A percentile compares a stretch with the other conserved stretches of the same genome.
These are phyloP conservation scores for Monsonia emarginata DNA, from an alignment of 441 rosid genomes.

Conservation along the genomic window DNA sequence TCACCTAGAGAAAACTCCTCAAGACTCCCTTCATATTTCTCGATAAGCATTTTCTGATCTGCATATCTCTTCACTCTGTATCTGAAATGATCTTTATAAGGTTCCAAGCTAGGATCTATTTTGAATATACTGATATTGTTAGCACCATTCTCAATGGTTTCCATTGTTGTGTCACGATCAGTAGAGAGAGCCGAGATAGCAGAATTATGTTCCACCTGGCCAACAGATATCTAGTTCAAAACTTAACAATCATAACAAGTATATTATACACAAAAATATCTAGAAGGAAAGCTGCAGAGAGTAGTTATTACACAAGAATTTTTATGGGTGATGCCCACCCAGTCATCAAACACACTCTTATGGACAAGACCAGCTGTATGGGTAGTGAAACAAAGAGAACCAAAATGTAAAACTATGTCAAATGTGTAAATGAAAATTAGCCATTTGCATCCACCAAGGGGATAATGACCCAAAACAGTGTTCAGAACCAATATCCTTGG, in stretches of 20 bases:
- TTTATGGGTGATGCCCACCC: background rate
- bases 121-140: constrained; percentile 41
- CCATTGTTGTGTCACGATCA: constrained; percentile 33
- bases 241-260: background rate
- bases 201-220: constrained; percentile 24
- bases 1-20: constrained; percentile 65
- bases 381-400: background rate
- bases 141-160: constrained; percentile 26
- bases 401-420: background rate
- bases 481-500: background rate
- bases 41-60: constrained; percentile 48
- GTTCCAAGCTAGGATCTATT: constrained; percentile 42
- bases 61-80: constrained; percentile 43
- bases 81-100: constrained; percentile 54
- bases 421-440: background rate
- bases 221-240: constrained; percentile 11
- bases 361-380: background rate
- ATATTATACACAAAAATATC: background rate
- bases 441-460: constrained; percentile 2
- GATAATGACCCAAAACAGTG: background rate
- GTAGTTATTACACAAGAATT: background rate
- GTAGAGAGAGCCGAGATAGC: constrained; percentile 37
- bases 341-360: background rate
- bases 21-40: constrained; percentile 55
- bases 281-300: constrained; percentile 1